Percentiles rank a stretch among this genome's conserved stretches.
Conservation (phyloP, 495 filamentous ascomycete species). For the Penicillium turbatum region DNA sequence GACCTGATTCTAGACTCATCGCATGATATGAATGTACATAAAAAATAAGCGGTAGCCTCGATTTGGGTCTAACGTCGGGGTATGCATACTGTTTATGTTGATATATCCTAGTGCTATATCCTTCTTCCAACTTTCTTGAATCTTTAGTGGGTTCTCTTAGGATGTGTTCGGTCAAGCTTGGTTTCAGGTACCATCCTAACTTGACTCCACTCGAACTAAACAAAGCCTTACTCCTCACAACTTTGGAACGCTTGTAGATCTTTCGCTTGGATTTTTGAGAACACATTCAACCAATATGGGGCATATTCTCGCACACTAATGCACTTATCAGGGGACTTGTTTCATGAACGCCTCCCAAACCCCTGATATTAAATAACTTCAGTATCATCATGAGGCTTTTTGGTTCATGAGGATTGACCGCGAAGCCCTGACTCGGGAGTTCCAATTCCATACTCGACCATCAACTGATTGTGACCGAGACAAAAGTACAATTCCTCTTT, state of each 20-base stretch:
- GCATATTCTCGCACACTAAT: conserved; percentile 2
- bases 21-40: not conserved
- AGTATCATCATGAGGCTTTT: not conserved
- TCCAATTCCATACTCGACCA: too few relatives aligned
- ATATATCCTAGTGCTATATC: too few relatives aligned
- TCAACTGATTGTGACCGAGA: too few relatives aligned
- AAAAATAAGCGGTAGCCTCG: not conserved
- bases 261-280: not conserved
- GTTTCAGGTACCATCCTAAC: not conserved
- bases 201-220: not conserved
- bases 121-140: not conserved
- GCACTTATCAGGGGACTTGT: conserved; percentile 1
- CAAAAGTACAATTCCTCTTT: too few relatives aligned
- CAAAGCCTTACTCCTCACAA: not conserved
- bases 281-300: not conserved
- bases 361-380: not conserved
- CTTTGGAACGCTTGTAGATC: not conserved
- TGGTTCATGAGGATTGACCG: too few relatives aligned
- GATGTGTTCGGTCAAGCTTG: not conserved
- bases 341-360: not conserved
- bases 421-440: too few relatives aligned
- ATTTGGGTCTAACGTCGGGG: not conserved
- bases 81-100: not conserved
- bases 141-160: not conserved
- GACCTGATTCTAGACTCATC: not conserved